Conservation (phyloP, 352 stramenopile species). For the Globisporangium barbulae region DNA sequence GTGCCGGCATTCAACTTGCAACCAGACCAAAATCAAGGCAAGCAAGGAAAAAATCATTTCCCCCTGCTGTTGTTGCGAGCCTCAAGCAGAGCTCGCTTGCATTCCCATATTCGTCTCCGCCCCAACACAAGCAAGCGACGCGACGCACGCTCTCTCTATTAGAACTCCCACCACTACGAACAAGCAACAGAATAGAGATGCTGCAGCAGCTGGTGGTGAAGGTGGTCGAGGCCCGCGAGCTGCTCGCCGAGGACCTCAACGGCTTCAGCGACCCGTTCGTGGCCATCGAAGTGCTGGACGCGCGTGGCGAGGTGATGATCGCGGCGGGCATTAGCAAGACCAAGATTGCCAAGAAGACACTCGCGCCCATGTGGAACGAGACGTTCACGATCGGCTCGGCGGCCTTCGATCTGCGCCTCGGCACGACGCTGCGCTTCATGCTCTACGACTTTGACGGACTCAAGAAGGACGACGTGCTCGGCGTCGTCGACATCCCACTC, state of each 20-base stretch:
- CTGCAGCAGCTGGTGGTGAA: conserved; percentile 38
- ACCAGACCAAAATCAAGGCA: not conserved
- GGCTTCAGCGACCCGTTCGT: conserved; percentile 77
- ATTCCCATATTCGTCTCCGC: conserved; percentile 7
- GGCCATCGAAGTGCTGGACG: conserved; percentile 48
- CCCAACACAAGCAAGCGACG: conserved; percentile 2
- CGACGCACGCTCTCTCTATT: not conserved
- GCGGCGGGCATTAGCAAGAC: conserved; percentile 44
- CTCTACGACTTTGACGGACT: conserved; percentile 59
- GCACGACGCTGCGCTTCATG: conserved; percentile 57
- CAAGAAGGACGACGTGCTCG: conserved; percentile 59
- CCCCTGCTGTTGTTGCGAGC: conserved; percentile 1
- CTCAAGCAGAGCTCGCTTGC: not conserved
- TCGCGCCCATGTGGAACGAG: conserved; percentile 51
- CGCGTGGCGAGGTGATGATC: conserved; percentile 35
- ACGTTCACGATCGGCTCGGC: conserved; percentile 40
- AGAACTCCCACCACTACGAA: not conserved
- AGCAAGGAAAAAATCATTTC: conserved; percentile 9
- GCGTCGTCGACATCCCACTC: conserved; percentile 66
- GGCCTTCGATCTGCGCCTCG: conserved; percentile 52
- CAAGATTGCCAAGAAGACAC: conserved; percentile 40
- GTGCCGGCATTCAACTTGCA: not conserved
- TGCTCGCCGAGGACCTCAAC: conserved; percentile 63
- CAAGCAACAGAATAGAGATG: conserved; percentile 1
- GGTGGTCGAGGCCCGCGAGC: conserved; percentile 49